phyloP scores from a whole-genome alignment of 2,329 filamentous ascomycete genomes.

The Cryoendolithus antarcticus region DNA sequence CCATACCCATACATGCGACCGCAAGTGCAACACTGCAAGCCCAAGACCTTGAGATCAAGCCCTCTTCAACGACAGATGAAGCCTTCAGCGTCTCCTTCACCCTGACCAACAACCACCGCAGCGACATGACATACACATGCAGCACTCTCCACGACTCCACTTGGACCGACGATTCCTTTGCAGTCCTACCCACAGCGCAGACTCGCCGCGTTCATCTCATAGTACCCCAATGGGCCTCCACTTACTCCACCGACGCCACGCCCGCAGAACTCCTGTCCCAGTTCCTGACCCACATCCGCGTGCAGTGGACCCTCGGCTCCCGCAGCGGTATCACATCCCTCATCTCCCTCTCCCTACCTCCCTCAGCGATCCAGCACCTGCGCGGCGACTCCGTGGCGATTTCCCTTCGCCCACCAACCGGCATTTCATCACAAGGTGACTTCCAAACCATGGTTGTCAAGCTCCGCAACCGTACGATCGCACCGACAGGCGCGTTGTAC shows the following conservation, averaged over 20 bases:
- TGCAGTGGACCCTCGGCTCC: constrained; percentile 12
- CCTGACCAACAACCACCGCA: constrained; percentile 82
- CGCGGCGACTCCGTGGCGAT: constrained; percentile 7
- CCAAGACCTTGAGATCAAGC: constrained; percentile 63
- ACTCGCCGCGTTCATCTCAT: constrained; percentile 10
- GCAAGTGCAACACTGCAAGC: constrained; percentile 87
- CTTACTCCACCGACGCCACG: constrained; percentile 6
- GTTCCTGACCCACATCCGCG: constrained; percentile 10
- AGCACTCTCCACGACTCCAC: constrained; percentile 4
- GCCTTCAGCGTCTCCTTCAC: constrained; percentile 74
- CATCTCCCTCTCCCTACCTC: constrained; percentile 7
- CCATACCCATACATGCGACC: constrained; percentile 70
- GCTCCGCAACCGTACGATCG: constrained; percentile 5
- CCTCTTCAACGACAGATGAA: constrained; percentile 41
- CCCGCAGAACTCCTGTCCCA: constrained; percentile 7
- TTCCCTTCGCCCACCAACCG: constrained; percentile 1
- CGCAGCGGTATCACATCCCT: constrained; percentile 13
- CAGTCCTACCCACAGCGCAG: constrained; percentile 12
- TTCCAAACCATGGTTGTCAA: constrained; percentile 9
- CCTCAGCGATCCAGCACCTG: constrained; percentile 8
- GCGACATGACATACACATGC: constrained; percentile 44
- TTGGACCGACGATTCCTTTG: constrained; percentile 1
- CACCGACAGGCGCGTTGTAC: background rate
- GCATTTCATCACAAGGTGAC: constrained; percentile 4
- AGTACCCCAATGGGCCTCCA: constrained; percentile 3